Evolutionary conservation across 345 rosid species (phyloP), one percentile per base, ranked within the genome.

Genomic region (Balakata baccata): DNA sequence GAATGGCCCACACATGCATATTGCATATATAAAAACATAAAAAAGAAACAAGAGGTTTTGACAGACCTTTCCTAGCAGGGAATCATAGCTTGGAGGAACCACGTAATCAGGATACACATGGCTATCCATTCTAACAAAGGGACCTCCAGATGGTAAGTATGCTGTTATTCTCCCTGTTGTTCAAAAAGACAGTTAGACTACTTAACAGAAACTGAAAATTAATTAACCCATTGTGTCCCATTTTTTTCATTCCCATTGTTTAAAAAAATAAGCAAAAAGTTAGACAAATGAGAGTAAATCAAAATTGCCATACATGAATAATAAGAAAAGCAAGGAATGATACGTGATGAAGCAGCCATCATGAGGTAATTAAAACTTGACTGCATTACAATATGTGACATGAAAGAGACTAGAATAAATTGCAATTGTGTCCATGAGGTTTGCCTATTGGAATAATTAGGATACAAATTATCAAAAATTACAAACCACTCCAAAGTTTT

Each of bases 61-160:
- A 79, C 87, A 75, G 79, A 95, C 99, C 99, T 95, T 95, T 75
- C 96, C 99, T 38, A 95, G 94, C 61, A 95, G 84, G 66, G 99
- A 95, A 85, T 95, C 99, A 78, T 95, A 95, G 85, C 97, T 95
- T 59, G 99, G 99, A 69, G 99, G 99, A 81, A 95, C 99, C 74
- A 92, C 92, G 67, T 92, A 95, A 81, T 90, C 98, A 29, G 99
- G 89, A 86, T 95, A 95, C 9, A 95, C 90, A 73, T 92, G 99
- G 85, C 99, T 95, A 72, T 95, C 99, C 98, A 95, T 95, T 85
- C 99, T 85, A 67, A 95, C 98, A 80, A 92, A 92, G n/a, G 99
- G 99, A 62, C 99, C 99, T 86, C 99, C 98, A 78, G 99, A 89
- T 72, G 99, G 99, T 79, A 95, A 81, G 76, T 95, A 95, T 59